phyloP scores from a whole-genome alignment of 495 filamentous ascomycete species.

The Penicillium ochrochloron region DNA sequence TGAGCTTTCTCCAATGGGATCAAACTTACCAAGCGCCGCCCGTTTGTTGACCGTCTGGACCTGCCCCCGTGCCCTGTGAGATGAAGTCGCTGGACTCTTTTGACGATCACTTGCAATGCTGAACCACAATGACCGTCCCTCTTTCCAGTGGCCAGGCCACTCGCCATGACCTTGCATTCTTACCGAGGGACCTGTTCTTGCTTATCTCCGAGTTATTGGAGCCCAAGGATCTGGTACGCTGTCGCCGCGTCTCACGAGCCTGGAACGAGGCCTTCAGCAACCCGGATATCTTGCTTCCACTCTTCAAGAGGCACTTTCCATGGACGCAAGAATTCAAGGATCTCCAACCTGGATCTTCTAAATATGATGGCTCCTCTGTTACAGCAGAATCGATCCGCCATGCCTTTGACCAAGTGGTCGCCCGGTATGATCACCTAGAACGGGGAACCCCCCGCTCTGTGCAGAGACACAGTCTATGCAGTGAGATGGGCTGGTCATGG shows the following conservation, averaged over 20 bases:
- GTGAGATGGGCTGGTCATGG: constrained; percentile 40
- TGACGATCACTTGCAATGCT: not conserved
- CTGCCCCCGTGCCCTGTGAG: too few relatives aligned
- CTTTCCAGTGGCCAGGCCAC: not conserved
- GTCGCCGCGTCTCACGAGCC: constrained; percentile 57
- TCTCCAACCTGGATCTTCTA: constrained; percentile 13
- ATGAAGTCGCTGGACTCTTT: not conserved
- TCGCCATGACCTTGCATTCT: constrained; percentile 32
- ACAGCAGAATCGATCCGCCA: constrained; percentile 38
- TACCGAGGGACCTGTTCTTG: constrained; percentile 52
- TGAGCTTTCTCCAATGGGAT: constrained; percentile 24
- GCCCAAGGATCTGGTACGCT: constrained; percentile 56
- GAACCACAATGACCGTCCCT: constrained; percentile 14
- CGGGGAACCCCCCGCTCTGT: constrained; percentile 53
- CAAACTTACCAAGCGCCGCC: constrained; percentile 12
- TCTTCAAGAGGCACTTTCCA: constrained; percentile 58
- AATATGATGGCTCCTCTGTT: constrained; percentile 8
- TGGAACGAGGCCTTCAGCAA: constrained; percentile 62
- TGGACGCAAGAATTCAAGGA: constrained; percentile 57
- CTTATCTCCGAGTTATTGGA: constrained; percentile 47
- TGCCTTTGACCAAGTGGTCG: constrained; percentile 57
- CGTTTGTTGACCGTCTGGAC: not conserved
- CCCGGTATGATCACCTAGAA: constrained; percentile 60
- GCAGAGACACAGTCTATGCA: constrained; percentile 49
- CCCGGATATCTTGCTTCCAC: constrained; percentile 45